Percentiles rank a stretch among this genome's conserved stretches.
Conservation (phyloP, 257 asterid species). For the Nemophila menziesii region DNA sequence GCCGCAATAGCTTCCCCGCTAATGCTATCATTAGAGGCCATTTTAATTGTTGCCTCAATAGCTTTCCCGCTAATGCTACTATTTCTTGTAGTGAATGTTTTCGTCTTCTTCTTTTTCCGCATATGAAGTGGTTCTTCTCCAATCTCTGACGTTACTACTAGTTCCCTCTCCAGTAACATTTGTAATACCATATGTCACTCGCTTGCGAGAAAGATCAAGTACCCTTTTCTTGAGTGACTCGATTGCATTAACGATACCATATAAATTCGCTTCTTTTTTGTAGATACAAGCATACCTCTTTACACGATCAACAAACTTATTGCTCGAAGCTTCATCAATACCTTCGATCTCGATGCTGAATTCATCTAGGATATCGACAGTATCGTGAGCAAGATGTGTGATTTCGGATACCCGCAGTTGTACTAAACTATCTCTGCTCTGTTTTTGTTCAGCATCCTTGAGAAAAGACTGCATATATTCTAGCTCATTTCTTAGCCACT, state of each 20-base stretch:
- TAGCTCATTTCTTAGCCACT: conserved; percentile 4
- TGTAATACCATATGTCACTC: conserved; percentile 5
- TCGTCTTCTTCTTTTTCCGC: conserved; percentile 1
- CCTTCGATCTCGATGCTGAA: neutral
- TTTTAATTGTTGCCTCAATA: too few species aligned
- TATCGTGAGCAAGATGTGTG: conserved; percentile 1
- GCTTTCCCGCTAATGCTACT: too few species aligned
- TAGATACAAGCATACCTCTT: conserved; percentile 8
- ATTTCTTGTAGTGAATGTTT: too few species aligned
- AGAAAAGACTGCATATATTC: conserved; percentile 3
- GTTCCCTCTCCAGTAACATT: neutral
- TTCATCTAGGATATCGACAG: conserved; percentile 5
- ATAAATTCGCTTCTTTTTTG: neutral
- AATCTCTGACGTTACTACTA: neutral
- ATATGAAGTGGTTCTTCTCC: conserved; percentile 8
- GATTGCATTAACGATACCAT: neutral
- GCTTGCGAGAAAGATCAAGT: conserved; percentile 3
- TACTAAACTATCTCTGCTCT: conserved; percentile 1
- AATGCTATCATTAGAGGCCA: too few species aligned
- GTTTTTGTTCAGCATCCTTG: conserved; percentile 2
- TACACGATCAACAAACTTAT: neutral
- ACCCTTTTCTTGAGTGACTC: conserved; percentile 9
- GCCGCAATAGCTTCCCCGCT: too few species aligned
- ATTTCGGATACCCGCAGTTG: conserved; percentile 5
- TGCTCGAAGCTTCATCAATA: neutral